These are phyloP conservation scores for Tetrapisispora fleetii DNA, from an alignment of 805 yeast species.

Conservation along the genomic window DNA sequence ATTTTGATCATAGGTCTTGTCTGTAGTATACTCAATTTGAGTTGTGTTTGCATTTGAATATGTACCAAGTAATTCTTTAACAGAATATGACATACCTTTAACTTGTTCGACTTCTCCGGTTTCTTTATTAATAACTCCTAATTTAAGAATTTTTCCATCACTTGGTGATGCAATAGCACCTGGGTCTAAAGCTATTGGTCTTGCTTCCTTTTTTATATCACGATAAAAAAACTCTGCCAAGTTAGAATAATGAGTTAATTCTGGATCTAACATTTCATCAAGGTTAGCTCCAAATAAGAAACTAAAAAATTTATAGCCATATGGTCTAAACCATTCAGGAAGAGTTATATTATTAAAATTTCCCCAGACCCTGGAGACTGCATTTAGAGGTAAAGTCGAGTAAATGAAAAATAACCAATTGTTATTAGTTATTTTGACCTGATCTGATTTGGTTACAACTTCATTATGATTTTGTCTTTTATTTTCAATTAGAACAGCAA, in stretches of 20 bases:
- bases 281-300: slow-evolving; percentile 77
- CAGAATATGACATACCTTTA: slow-evolving; percentile 88
- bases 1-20: not conserved
- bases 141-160: slow-evolving; percentile 82
- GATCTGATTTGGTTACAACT: slow-evolving; percentile 21
- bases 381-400: slow-evolving; percentile 81
- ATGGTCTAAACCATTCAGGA: slow-evolving; percentile 81
- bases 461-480: slow-evolving; percentile 28
- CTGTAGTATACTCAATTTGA: not conserved
- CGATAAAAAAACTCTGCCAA: slow-evolving; percentile 89
- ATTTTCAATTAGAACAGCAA: slow-evolving; percentile 16
- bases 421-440: slow-evolving; percentile 25
- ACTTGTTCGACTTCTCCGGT: slow-evolving; percentile 92
- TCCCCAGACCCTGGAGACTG: slow-evolving; percentile 93
- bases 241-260: slow-evolving; percentile 63
- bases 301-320: slow-evolving; percentile 72
- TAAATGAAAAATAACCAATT: slow-evolving; percentile 89
- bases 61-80: slow-evolving; percentile 77
- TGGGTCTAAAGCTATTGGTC: slow-evolving; percentile 61
- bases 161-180: slow-evolving; percentile 73
- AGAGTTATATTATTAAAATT: slow-evolving; percentile 69
- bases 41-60: slow-evolving; percentile 26
- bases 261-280: slow-evolving; percentile 79
- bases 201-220: slow-evolving; percentile 59
- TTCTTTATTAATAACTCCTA: slow-evolving; percentile 58